Base-by-base conservation (phyloP, 2,329 filamentous ascomycete genomes). In the Zopfia rhizophila region DNA sequence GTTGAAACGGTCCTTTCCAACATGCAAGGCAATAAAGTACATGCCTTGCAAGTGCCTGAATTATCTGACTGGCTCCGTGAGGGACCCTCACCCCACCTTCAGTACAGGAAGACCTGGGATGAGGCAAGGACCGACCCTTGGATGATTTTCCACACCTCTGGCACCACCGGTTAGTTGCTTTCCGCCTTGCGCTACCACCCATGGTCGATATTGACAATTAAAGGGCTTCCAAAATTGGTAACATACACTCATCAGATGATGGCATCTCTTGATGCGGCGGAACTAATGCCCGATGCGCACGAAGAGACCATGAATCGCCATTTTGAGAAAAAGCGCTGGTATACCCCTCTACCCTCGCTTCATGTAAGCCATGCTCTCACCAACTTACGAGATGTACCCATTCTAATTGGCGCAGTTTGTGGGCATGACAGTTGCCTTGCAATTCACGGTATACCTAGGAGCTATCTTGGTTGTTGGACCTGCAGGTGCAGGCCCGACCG, bases 91-190 rank as follows among this genome's bases (percentile, higher is more conserved):
- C n/a, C 2, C 17, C 11, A 38, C 35, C 63, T 44, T 45, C 40
- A 51, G 5, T 61, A 44, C 27, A 27, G 28, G 1, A 60, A 56
- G 29, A 42, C 55, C 3, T 61, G 45, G 27, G 33, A 53, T 4
- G 56, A 65, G 10, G 51, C 39, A 0, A 55, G 63, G 25, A 39
- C 68, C 11, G 46, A 62, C 3, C 37, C 41, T 4, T 35, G 44
- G 1, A 44, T 62, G 6, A 65, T 70, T 7, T 65, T 69, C 22
- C 69, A 72, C 43, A 72, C 67, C n/a, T 72, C 69, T 8, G 68
- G 69, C 14, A 68, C 67, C 6, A 71, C 69, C 11, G 69, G 69
- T 68, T 46, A 27, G 51, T 44, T n/a, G n/a, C 13, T 22, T 14
- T 17, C 6, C 13, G 5, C 11, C 17, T 35, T 16, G 13, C 14